Base-by-base conservation (phyloP, 225 moss, liverwort and hornwort species). In the Takakia lepidozioides region DNA sequence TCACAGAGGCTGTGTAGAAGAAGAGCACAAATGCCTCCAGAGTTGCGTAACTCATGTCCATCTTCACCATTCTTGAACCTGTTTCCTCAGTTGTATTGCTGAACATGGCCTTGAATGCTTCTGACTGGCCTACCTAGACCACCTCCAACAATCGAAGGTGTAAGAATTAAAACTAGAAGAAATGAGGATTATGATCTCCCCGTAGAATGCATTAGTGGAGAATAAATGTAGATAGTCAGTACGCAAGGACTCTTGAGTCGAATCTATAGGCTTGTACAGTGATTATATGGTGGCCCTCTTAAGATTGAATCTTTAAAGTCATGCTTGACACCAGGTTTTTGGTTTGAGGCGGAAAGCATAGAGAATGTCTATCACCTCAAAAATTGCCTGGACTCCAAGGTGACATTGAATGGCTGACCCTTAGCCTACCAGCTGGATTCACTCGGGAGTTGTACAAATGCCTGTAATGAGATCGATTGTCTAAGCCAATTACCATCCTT, bases 81-180 rank as follows among this genome's bases (percentile, higher is more conserved):
- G 66, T 73, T 57, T 74, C 66, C 22, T 46, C 69, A 69, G 63
- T 57, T 37, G 78, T 56, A 56, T 66, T 63, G 45, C 63, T 79
- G 70, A 79, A 70, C 73, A 79, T 74, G 60, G 63, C 63, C 63
- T 70, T 79, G 57, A 79, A 79, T 35, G 66, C 69, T 10, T 74
- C 73, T 36, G 78, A 79, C 46, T 79, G 78, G 57, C 78, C 63
- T 46, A 62, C 73, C 78, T 79, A n/a, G n/a, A n/a, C n/a, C n/a
- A n/a, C n/a, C n/a, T n/a, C n/a, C n/a, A n/a, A n/a, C n/a, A n/a
- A n/a, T n/a, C n/a, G n/a, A n/a, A n/a, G 70, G 56, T 52, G 23
- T 59, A 41, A 72, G 21, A 44, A 18, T 38, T 47, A 59, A 39
- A n/a, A 25, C 67, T 37, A 72, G 21, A 44, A 18, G 37, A 50